Conservation (phyloP, 2,329 filamentous ascomycete genomes). For the Zymoseptoria passerinii region DNA sequence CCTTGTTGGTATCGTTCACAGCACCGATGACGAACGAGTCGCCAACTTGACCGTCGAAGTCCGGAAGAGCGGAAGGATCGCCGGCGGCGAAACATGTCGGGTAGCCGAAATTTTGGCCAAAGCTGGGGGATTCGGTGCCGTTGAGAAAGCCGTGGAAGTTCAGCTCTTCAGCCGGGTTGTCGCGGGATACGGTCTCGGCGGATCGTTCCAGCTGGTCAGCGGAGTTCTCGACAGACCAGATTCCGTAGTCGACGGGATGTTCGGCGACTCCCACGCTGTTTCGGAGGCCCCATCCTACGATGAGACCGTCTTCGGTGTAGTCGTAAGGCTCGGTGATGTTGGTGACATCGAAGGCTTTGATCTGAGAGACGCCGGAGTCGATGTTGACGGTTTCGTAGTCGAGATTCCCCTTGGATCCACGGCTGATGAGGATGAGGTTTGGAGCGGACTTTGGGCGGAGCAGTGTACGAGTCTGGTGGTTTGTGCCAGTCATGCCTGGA, state of each 20-base stretch:
- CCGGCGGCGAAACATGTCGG: constrained; percentile 62
- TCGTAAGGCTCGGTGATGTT: constrained; percentile 36
- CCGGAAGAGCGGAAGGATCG: constrained; percentile 45
- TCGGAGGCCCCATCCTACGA: constrained; percentile 58
- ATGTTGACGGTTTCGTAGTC: constrained; percentile 47
- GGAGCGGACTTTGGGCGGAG: constrained; percentile 51
- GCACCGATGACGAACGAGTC: constrained; percentile 44
- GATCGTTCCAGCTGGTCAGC: constrained; percentile 50
- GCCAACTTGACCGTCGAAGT: constrained; percentile 29
- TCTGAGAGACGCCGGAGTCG: constrained; percentile 54
- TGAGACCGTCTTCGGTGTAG: constrained; percentile 44
- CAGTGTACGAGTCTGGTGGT: constrained; percentile 60
- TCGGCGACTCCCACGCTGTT: constrained; percentile 65
- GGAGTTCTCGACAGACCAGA: constrained; percentile 60
- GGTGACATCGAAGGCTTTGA: constrained; percentile 53
- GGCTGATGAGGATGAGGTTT: constrained; percentile 53
- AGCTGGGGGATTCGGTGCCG: constrained; percentile 33
- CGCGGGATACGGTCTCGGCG: constrained; percentile 34
- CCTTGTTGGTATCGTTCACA: constrained; percentile 41
- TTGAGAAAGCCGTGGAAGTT: constrained; percentile 61
- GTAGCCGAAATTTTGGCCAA: constrained; percentile 60
- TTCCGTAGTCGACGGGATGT: constrained; percentile 44
- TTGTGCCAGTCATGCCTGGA: constrained; percentile 21
- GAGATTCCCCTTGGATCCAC: constrained; percentile 56
- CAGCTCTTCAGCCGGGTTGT: constrained; percentile 67